Evolutionary conservation across 2,329 filamentous ascomycete species (phyloP).

Genomic region (Cyphellophora attinorum): DNA sequence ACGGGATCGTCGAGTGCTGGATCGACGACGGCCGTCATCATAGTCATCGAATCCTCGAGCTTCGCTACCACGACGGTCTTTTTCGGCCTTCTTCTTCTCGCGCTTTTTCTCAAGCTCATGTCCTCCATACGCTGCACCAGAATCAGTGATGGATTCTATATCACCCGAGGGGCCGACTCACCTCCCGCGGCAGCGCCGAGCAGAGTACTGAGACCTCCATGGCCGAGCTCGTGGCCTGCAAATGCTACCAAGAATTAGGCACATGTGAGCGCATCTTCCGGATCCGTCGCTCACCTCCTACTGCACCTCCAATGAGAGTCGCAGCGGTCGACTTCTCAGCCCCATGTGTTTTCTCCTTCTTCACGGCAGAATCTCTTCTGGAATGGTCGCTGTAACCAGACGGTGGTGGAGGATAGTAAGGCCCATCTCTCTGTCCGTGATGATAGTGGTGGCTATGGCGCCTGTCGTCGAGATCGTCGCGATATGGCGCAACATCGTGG

Average conservation of each 20-base stretch:
- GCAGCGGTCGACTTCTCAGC: slow-evolving; percentile 27
- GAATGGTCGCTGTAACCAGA: slow-evolving; percentile 10
- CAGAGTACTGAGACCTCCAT: slow-evolving; percentile 6
- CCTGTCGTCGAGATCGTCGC: slow-evolving; percentile 6
- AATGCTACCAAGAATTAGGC: slow-evolving; percentile 4
- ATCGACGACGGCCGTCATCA: slow-evolving; percentile 1
- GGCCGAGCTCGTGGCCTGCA: slow-evolving; percentile 16
- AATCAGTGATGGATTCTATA: slow-evolving; percentile 6
- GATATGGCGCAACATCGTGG: slow-evolving; percentile 13
- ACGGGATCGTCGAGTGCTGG: slow-evolving; percentile 6
- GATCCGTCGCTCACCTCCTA: slow-evolving; percentile 23
- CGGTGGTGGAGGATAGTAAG: slow-evolving; percentile 9
- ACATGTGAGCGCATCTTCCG: too few species aligned
- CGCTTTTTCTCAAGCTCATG: slow-evolving; percentile 16
- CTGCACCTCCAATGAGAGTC: slow-evolving; percentile 27
- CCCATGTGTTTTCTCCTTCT: slow-evolving; percentile 16
- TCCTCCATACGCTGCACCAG: slow-evolving; percentile 15
- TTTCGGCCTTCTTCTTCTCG: slow-evolving; percentile 13
- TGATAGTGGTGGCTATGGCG: slow-evolving; percentile 11
- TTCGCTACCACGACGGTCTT: slow-evolving; percentile 7
- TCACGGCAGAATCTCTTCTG: slow-evolving; percentile 5
- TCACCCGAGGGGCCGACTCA: slow-evolving; percentile 1
- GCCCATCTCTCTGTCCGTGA: slow-evolving; percentile 5
- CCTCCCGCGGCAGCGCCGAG: neutral
- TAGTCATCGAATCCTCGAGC: slow-evolving; percentile 8